Evolutionary conservation across 208 protist species (phyloP).

Genomic region (Trypanosoma boissoni): DNA sequence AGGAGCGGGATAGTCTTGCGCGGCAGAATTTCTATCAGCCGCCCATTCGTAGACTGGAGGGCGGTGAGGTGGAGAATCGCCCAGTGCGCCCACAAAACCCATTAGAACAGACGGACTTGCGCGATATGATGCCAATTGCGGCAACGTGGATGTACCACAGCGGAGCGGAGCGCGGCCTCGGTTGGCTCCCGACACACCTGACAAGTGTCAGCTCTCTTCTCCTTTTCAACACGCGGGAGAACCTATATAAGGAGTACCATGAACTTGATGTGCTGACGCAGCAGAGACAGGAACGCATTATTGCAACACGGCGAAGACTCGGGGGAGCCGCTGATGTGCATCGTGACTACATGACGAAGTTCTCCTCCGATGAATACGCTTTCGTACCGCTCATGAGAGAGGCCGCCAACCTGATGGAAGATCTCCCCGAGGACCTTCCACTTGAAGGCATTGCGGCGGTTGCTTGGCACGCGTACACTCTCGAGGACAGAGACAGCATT

Average conservation of each 20-base stretch:
- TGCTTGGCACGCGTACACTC: conserved; percentile 26
- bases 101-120: conserved; percentile 9
- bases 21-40: conserved; percentile 11
- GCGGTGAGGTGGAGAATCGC: conserved; percentile 9
- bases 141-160: conserved; percentile 23
- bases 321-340: conserved; percentile 24
- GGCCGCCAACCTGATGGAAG: conserved; percentile 41
- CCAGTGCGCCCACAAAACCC: conserved; percentile 22
- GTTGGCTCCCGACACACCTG: conserved; percentile 22
- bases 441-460: conserved; percentile 34
- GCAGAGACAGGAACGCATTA: conserved; percentile 24
- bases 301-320: conserved; percentile 12
- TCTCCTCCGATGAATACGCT: conserved; percentile 29
- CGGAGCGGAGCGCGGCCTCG: conserved; percentile 24
- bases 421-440: conserved; percentile 53
- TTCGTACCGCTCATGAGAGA: conserved; percentile 30
- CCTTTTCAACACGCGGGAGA: conserved; percentile 35
- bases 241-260: conserved; percentile 40
- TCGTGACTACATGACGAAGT: conserved; percentile 30
- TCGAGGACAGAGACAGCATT: conserved; percentile 30
- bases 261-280: conserved; percentile 32
- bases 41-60: conserved; percentile 19
- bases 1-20: neutral
- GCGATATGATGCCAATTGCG: conserved; percentile 16
- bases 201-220: conserved; percentile 32